Conservation (phyloP, 192 early-diverging fungal species). For the Linnemannia zychae region DNA sequence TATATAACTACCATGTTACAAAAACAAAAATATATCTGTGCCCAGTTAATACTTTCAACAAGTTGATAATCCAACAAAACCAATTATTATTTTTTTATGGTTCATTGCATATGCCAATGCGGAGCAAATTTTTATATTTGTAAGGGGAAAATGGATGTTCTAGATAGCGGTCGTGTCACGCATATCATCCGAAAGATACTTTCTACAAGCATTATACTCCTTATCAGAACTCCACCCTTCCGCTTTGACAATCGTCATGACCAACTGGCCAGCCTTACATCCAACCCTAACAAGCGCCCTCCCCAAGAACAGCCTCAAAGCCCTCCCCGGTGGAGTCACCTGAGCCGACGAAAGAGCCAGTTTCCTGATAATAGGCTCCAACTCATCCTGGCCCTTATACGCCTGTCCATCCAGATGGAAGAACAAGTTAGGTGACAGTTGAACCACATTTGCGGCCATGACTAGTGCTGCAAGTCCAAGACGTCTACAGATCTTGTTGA, state of each 20-base stretch:
- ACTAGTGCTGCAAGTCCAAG: conserved; percentile 21
- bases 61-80: no score
- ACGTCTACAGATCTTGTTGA: conserved; percentile 54
- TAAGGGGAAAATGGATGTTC: neutral
- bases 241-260: conserved; percentile 53
- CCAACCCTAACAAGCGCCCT: conserved; percentile 36
- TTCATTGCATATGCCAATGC: no score
- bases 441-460: conserved; percentile 51
- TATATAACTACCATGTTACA: no score
- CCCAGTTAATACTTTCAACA: no score
- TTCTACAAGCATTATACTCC: conserved; percentile 50
- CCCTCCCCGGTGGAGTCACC: conserved; percentile 39
- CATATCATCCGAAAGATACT: conserved; percentile 31
- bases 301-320: conserved; percentile 34
- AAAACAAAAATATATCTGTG: no score
- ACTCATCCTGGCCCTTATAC: conserved; percentile 52
- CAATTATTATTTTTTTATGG: neutral
- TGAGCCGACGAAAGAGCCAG: conserved; percentile 38
- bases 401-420: conserved; percentile 44
- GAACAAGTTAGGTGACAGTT: conserved; percentile 39
- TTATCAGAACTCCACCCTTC: conserved; percentile 55
- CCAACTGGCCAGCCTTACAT: conserved; percentile 38
- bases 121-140: no score
- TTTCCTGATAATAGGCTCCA: conserved; percentile 45
- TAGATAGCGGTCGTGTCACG: conserved; percentile 8